These are phyloP conservation scores for Thalassiosira profunda DNA, from an alignment of 108 stramenopile genomes.

Conservation along the genomic window DNA sequence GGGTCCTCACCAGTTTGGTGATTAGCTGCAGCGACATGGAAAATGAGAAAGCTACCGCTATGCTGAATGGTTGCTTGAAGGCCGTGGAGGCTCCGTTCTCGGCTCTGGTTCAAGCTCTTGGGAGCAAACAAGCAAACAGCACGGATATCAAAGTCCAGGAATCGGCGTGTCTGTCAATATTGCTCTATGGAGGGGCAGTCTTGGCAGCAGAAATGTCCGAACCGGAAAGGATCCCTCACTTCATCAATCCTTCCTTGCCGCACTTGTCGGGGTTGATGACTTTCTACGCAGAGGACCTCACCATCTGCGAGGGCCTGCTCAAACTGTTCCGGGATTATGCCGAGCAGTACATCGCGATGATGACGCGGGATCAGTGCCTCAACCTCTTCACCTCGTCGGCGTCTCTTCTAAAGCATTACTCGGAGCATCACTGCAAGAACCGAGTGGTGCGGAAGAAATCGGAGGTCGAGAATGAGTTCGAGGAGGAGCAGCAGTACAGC, in stretches of 20 bases:
- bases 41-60: constrained; percentile 49
- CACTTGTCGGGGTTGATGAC: constrained; percentile 82
- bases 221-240: constrained; percentile 75
- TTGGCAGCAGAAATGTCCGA: constrained; percentile 79
- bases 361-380: constrained; percentile 67
- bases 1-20: constrained; percentile 67
- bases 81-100: constrained; percentile 70
- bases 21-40: constrained; percentile 72
- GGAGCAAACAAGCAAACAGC: constrained; percentile 58
- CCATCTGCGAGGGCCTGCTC: constrained; percentile 78
- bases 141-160: constrained; percentile 67
- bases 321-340: constrained; percentile 83
- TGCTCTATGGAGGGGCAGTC: constrained; percentile 75
- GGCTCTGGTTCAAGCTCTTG: constrained; percentile 64
- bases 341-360: constrained; percentile 76
- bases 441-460: constrained; percentile 54
- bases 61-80: constrained; percentile 65
- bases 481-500: constrained; percentile 87
- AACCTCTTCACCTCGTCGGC: constrained; percentile 74
- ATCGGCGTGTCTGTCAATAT: constrained; percentile 77
- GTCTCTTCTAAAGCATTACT: constrained; percentile 75
- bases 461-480: constrained; percentile 38
- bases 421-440: constrained; percentile 58
- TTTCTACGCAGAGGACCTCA: constrained; percentile 73
- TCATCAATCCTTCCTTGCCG: constrained; percentile 74